Conservation (phyloP, 805 yeast genomes). For the Candida taoyuanica region DNA sequence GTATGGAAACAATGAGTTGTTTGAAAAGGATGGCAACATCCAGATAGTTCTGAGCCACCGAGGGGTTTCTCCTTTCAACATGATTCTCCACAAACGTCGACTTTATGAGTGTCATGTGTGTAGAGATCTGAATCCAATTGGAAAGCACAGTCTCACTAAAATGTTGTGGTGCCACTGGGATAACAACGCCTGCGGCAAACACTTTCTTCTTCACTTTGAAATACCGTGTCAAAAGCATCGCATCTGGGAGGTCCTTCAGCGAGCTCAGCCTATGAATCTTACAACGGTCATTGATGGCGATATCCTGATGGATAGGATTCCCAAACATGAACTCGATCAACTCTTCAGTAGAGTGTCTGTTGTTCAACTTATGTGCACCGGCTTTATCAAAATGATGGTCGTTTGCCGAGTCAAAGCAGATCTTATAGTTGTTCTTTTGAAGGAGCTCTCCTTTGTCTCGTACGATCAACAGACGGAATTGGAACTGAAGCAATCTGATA, state of each 20-base stretch:
- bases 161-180: constrained; percentile 22
- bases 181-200: constrained; percentile 32
- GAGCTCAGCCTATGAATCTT: constrained; percentile 27
- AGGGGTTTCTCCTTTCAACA: constrained; percentile 4
- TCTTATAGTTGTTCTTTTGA: constrained; percentile 31
- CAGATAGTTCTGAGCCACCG: constrained; percentile 11
- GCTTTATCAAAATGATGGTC: constrained; percentile 22
- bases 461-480: constrained; percentile 32
- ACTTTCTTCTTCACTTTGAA: constrained; percentile 27
- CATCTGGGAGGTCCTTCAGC: constrained; percentile 26
- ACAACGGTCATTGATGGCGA: constrained; percentile 22
- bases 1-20: constrained; percentile 29
- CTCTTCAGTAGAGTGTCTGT: constrained; percentile 17
- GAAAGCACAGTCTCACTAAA: constrained; percentile 29
- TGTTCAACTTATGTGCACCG: constrained; percentile 2
- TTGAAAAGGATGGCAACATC: constrained; percentile 27
- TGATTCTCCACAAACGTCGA: constrained; percentile 23
- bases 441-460: constrained; percentile 36
- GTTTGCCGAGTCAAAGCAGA: constrained; percentile 30
- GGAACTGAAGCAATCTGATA: constrained; percentile 11
- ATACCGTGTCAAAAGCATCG: constrained; percentile 31
- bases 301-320: constrained; percentile 31
- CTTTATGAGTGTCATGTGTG: constrained; percentile 30
- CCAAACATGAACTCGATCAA: constrained; percentile 37
- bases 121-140: constrained; percentile 29